These are phyloP conservation scores for Raffaelea deltoideospora DNA, from an alignment of 2,329 filamentous ascomycete genomes.

Conservation along the genomic window DNA sequence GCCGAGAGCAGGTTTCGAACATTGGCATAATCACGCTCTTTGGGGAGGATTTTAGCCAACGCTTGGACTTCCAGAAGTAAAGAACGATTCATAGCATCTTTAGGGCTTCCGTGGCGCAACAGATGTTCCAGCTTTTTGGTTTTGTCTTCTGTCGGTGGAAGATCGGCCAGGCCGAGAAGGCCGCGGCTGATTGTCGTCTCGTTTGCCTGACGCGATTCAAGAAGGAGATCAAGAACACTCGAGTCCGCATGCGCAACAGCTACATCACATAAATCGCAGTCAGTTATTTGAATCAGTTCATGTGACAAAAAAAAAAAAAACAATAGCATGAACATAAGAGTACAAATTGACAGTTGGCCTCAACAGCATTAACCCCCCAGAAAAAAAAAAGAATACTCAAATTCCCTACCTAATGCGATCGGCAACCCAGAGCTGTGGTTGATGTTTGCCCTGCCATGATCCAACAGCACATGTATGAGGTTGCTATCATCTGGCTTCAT, in stretches of 20 bases:
- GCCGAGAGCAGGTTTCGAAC: constrained; percentile 31
- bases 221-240: constrained; percentile 30
- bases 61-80: constrained; percentile 36
- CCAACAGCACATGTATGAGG: too few species aligned
- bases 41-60: constrained; percentile 21
- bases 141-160: constrained; percentile 30
- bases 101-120: constrained; percentile 25
- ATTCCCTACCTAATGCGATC: too few species aligned
- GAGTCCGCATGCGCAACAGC: constrained; percentile 28
- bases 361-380: too few species aligned
- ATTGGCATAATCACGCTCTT: constrained; percentile 25
- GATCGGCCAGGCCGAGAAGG: constrained; percentile 25
- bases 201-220: constrained; percentile 29
- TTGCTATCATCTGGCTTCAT: too few species aligned
- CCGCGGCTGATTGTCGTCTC: constrained; percentile 26
- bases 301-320: constrained; percentile 4
- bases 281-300: too few species aligned
- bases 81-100: constrained; percentile 26
- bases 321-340: background rate
- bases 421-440: too few species aligned
- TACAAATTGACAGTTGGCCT: too few species aligned
- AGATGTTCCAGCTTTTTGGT: constrained; percentile 33
- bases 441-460: too few species aligned
- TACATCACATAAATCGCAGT: too few species aligned
- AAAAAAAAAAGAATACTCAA: too few species aligned